Evolutionary conservation across 148 eudicot genomes (phyloP).

Genomic region (Talinum fruticosum): DNA sequence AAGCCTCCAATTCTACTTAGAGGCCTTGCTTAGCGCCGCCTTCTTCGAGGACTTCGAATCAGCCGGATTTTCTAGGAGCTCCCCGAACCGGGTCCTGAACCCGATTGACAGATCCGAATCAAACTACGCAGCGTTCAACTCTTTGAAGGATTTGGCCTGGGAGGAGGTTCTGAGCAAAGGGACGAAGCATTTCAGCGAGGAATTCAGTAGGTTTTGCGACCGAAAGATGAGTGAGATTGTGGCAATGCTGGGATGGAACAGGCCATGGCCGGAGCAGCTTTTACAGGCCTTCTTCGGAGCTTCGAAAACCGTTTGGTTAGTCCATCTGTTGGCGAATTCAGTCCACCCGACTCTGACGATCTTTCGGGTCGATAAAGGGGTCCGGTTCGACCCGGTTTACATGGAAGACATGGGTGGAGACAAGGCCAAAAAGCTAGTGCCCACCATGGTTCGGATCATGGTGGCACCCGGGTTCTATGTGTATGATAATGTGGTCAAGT

Average conservation of each 20-base stretch:
- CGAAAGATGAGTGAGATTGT: slow-evolving; percentile 94
- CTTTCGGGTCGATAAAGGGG: slow-evolving; percentile 68
- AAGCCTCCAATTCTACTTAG: slow-evolving; percentile 48
- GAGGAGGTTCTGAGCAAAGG: slow-evolving; percentile 86
- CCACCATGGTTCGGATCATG: slow-evolving; percentile 70
- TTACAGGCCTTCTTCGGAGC: slow-evolving; percentile 83
- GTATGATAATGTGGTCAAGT: slow-evolving; percentile 83
- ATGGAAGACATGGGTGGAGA: slow-evolving; percentile 92
- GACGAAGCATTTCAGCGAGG: slow-evolving; percentile 80
- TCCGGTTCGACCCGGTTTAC: slow-evolving; percentile 62
- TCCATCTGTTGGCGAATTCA: slow-evolving; percentile 83
- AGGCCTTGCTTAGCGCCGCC: slow-evolving; percentile 56
- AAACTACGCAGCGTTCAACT: slow-evolving; percentile 42
- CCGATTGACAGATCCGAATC: slow-evolving; percentile 60
- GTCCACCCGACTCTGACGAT: slow-evolving; percentile 66
- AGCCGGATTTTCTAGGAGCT: slow-evolving; percentile 41
- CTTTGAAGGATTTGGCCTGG: slow-evolving; percentile 56
- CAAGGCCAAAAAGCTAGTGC: slow-evolving; percentile 49
- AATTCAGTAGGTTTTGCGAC: slow-evolving; percentile 83
- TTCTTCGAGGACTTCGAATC: slow-evolving; percentile 78
- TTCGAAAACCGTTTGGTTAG: slow-evolving; percentile 78
- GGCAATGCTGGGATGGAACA: slow-evolving; percentile 72
- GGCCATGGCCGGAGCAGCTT: slow-evolving; percentile 91
- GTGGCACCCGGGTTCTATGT: slow-evolving; percentile 94
- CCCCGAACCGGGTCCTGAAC: slow-evolving; percentile 46